Evolutionary conservation across 306 rosid genomes (phyloP).

Genomic region (Dalbergia cultrata): DNA sequence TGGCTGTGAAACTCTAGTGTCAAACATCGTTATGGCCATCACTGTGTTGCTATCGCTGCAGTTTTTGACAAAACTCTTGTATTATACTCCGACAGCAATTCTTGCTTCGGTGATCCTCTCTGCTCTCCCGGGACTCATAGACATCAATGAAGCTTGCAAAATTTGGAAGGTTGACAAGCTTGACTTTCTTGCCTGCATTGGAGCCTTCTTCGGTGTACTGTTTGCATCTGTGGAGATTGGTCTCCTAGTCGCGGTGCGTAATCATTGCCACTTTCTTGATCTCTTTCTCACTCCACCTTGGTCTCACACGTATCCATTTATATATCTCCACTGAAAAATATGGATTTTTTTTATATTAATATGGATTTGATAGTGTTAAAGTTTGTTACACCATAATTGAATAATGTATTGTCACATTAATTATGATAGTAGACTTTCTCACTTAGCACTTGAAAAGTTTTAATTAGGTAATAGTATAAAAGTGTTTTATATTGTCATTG

Average conservation of each 20-base stretch:
- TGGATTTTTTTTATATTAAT: too few species aligned
- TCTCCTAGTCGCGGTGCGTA: conserved; percentile 68
- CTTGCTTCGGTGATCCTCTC: conserved; percentile 82
- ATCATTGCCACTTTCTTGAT: neutral
- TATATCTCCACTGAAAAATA: too few species aligned
- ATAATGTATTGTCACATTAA: too few species aligned
- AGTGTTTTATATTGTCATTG: too few species aligned
- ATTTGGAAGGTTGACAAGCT: conserved; percentile 88
- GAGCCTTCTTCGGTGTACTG: conserved; percentile 81
- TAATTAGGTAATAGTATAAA: too few species aligned
- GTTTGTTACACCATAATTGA: too few species aligned
- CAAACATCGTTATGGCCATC: conserved; percentile 81
- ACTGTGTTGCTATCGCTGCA: conserved; percentile 73
- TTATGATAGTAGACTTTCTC: too few species aligned
- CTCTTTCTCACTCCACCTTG: neutral
- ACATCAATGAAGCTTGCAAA: conserved; percentile 59
- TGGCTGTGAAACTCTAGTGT: conserved; percentile 72
- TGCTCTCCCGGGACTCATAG: conserved; percentile 84
- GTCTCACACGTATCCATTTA: neutral
- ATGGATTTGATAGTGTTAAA: too few species aligned
- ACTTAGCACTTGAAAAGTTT: too few species aligned
- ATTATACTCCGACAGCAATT: conserved; percentile 81
- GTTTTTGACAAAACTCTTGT: conserved; percentile 70
- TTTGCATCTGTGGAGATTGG: conserved; percentile 83
- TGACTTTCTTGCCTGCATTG: conserved; percentile 75